Percentiles rank a stretch among this genome's conserved stretches.
These are phyloP conservation scores for Lathyrus aphaca DNA, from an alignment of 306 rosid species.

Conservation along the genomic window DNA sequence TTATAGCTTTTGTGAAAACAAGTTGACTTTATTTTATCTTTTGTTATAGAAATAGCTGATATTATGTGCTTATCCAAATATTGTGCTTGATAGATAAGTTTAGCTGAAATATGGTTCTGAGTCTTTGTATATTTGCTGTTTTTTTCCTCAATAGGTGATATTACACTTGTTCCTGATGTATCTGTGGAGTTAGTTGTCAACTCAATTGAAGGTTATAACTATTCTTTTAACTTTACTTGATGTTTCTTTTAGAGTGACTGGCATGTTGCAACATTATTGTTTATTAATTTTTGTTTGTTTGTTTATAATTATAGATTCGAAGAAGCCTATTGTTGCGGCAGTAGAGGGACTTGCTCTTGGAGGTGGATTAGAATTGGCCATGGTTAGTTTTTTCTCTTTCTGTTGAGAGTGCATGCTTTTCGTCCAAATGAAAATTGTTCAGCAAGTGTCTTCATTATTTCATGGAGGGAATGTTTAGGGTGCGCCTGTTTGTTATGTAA, in stretches of 20 bases:
- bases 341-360: conserved; percentile 95
- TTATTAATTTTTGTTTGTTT: conserved; percentile 1
- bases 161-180: conserved; percentile 73
- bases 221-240: conserved; percentile 16
- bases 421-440: conserved; percentile 9
- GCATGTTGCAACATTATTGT: conserved; percentile 10
- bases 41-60: not conserved
- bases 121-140: conserved; percentile 24
- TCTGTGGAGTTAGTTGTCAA: conserved; percentile 84
- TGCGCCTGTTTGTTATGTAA: not conserved
- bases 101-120: conserved; percentile 21
- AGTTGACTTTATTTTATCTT: not conserved
- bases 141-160: conserved; percentile 61
- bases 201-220: conserved; percentile 69
- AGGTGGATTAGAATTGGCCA: conserved; percentile 94
- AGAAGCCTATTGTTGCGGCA: conserved; percentile 94
- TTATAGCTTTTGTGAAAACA: not conserved
- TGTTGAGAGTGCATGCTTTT: not conserved
- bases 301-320: conserved; percentile 60
- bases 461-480: not conserved
- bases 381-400: conserved; percentile 63
- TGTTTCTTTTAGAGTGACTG: conserved; percentile 12
- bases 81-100: no score
- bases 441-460: conserved; percentile 7
- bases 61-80: no score